Evolutionary conservation across 148 eudicot genomes (phyloP).

Genomic region (Cornus suecica): DNA sequence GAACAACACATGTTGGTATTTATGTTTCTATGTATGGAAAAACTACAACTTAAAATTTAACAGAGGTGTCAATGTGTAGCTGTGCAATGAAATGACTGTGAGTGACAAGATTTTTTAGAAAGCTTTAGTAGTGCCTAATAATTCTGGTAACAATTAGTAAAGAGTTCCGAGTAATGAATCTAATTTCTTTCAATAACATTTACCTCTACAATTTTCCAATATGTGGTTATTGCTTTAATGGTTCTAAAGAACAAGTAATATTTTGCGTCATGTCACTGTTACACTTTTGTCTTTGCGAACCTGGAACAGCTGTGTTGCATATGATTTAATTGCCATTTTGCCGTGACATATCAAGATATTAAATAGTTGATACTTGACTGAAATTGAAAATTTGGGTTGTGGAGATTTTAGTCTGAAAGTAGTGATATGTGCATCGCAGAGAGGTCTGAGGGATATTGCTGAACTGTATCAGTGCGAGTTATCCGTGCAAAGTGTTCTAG

Average conservation of each 20-base stretch:
- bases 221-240: not conserved
- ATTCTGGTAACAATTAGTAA: not conserved
- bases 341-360: not conserved
- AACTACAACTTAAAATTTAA: too few species aligned
- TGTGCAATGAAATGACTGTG: not conserved
- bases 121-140: not conserved
- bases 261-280: not conserved
- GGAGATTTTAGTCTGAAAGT: not conserved
- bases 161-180: too few species aligned
- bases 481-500: conserved; percentile 68
- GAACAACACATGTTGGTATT: too few species aligned
- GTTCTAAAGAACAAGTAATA: too few species aligned
- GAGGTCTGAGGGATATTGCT: conserved; percentile 80
- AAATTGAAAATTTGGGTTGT: not conserved
- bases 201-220: not conserved
- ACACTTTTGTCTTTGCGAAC: not conserved
- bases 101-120: not conserved
- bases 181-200: not conserved
- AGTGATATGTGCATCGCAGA: conserved; percentile 39
- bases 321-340: not conserved
- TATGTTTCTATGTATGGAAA: too few species aligned
- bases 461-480: conserved; percentile 66
- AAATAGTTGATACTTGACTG: not conserved
- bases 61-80: not conserved
- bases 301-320: not conserved